Conservation (phyloP, 176 grass and related monocot species). For the Eleusine coracana region DNA sequence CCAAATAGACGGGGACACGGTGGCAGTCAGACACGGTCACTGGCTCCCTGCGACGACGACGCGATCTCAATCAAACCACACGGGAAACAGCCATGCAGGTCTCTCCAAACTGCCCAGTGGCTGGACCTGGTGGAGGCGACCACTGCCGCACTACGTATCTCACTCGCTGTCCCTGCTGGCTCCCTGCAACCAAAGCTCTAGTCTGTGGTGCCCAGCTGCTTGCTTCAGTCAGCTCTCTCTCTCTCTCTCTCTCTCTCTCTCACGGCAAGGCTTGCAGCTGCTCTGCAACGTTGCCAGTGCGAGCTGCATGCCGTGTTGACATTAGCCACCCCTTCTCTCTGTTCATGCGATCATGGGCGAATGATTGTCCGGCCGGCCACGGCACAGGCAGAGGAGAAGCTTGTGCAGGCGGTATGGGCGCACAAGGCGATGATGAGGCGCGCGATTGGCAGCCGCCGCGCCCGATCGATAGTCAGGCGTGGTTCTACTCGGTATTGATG, state of each 20-base stretch:
- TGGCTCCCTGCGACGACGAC: neutral
- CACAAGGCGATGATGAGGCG: neutral
- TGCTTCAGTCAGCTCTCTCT: no score
- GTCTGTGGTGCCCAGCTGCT: neutral
- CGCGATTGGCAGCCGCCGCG: no score
- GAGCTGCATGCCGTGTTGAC: neutral
- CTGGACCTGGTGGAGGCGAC: neutral
- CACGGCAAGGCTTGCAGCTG: neutral
- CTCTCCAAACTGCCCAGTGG: slow-evolving; percentile 6
- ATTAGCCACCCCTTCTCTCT: neutral
- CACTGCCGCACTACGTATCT: neutral
- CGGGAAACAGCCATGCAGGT: neutral
- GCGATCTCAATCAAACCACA: neutral
- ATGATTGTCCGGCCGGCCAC: slow-evolving; percentile 43
- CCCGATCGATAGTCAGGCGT: no score
- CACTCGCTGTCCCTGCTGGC: neutral
- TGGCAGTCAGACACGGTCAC: neutral
- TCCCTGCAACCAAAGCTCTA: neutral
- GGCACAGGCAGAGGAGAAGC: neutral
- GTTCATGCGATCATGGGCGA: slow-evolving; percentile 35
- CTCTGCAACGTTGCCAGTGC: neutral
- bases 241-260: neutral
- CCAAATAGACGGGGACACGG: neutral
- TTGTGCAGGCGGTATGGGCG: neutral
- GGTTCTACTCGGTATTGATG: no score